These are phyloP conservation scores for Omphalotus guepiniiformis DNA, from an alignment of 768 basidiomycete species.

Conservation along the genomic window DNA sequence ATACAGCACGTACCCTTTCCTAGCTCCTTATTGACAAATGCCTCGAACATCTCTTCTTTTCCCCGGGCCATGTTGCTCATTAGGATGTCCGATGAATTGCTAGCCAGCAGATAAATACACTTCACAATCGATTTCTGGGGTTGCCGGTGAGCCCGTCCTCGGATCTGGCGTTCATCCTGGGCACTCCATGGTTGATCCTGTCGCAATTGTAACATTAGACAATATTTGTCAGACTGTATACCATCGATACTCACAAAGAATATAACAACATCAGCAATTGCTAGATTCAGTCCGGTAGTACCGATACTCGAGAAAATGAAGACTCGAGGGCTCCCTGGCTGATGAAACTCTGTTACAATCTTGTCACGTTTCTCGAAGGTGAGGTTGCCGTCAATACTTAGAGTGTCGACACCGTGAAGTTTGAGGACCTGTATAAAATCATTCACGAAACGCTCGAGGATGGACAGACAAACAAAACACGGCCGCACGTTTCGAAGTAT, in stretches of 20 bases:
- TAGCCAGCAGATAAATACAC: slow-evolving; percentile 10
- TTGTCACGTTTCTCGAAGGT: slow-evolving; percentile 10
- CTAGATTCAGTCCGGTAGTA: slow-evolving; percentile 19
- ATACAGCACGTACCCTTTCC: slow-evolving; percentile 1
- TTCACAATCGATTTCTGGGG: slow-evolving; percentile 12
- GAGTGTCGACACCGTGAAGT: background rate
- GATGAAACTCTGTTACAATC: slow-evolving; percentile 12
- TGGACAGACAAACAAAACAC: background rate
- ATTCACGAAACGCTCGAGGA: background rate
- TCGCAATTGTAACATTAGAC: background rate
- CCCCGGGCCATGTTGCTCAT: slow-evolving; percentile 9
- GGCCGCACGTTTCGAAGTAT: slow-evolving; percentile 17
- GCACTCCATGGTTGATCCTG: slow-evolving; percentile 17
- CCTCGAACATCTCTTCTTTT: slow-evolving; percentile 14
- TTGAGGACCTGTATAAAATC: background rate
- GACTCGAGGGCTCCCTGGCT: slow-evolving; percentile 6
- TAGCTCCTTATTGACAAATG: slow-evolving; percentile 14
- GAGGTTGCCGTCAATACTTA: slow-evolving; percentile 14
- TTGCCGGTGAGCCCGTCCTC: slow-evolving; percentile 12
- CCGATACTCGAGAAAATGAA: slow-evolving; percentile 22
- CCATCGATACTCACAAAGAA: slow-evolving; percentile 19
- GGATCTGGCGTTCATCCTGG: slow-evolving; percentile 15
- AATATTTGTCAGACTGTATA: too few relatives aligned
- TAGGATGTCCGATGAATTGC: slow-evolving; percentile 13
- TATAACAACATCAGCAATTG: slow-evolving; percentile 17